These are phyloP conservation scores for Epichloe sp. DNA, from an alignment of 2,329 filamentous ascomycete genomes.

Conservation along the genomic window DNA sequence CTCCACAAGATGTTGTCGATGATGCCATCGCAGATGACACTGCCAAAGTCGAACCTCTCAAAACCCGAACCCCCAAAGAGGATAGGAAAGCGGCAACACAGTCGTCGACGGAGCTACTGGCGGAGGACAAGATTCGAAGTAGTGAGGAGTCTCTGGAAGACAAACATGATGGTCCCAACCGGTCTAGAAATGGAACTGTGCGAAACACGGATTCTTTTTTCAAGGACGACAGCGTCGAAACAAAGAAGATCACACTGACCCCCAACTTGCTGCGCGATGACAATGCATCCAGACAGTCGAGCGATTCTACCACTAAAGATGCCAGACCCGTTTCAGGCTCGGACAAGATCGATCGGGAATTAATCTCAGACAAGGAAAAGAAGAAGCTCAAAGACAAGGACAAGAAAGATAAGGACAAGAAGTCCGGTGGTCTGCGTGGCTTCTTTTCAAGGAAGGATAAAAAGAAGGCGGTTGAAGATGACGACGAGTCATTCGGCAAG, in stretches of 20 bases:
- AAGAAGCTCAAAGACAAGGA: conserved; percentile 64
- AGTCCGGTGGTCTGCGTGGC: conserved; percentile 42
- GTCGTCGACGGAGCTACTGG: conserved; percentile 16
- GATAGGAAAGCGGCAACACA: conserved; percentile 21
- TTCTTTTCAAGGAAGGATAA: conserved; percentile 52
- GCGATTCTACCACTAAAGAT: conserved; percentile 30
- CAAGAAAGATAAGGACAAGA: conserved; percentile 59
- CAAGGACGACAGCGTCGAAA: conserved; percentile 88
- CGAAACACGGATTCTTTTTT: conserved; percentile 98
- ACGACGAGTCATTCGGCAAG: conserved; percentile 49
- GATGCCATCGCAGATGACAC: conserved; percentile 32
- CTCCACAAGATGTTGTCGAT: conserved; percentile 11
- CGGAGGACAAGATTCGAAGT: conserved; percentile 27
- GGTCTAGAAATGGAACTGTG: conserved; percentile 73
- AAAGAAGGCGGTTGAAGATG: conserved; percentile 42
- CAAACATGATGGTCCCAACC: conserved; percentile 37
- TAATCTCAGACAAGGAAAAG: conserved; percentile 56
- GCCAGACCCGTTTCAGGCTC: conserved; percentile 51
- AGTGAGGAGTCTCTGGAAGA: conserved; percentile 57
- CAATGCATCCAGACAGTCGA: conserved; percentile 40
- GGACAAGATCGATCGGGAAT: conserved; percentile 49
- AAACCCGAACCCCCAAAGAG: conserved; percentile 31
- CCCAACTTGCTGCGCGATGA: conserved; percentile 86
- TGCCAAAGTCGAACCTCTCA: conserved; percentile 43
- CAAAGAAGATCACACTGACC: conserved; percentile 92